Evolutionary conservation across 169 alveolate species (phyloP), one percentile per base, ranked within the genome.

Genomic region (Perkinsus chesapeaki): DNA sequence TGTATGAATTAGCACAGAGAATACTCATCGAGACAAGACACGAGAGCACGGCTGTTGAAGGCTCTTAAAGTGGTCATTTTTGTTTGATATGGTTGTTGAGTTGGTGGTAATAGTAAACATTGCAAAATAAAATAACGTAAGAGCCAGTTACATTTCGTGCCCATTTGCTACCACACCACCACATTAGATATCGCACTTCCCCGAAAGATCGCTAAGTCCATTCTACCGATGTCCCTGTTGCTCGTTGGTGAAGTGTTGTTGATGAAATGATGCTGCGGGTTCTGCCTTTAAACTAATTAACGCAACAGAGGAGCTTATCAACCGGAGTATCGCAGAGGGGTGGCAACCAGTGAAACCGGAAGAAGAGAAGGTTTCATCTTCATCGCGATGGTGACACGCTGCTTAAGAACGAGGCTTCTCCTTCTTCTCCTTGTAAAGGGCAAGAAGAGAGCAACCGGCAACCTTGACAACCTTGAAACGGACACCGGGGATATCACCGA

Each of bases 401-500:
- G 27, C 39, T 96, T 97, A 98, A 72, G 99, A 97, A 93, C 99
- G 96, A 43, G 99, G 99, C 95, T 98, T 99, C 96, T 99, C 99
- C 97, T 98, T 98, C 98, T 99, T 99, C 96, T 98, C 99, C 95
- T 97, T 97, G 98, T 97, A 99, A 73, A 99, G 98, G 39, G 99
- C 99, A 92, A 97, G 95, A 60, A 99, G 97, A 39, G 99, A 98
- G 48, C 97, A 98, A 60, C 99, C 99, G 36, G 99, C 98, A 39
- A 99, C 99, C 97, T 98, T 98, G 92, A 98, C 99, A 90, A 99
- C 99, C 98, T 99, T 99, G 98, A 99, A 99, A 96, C 99, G 99
- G 95, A 99, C 99, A 93, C 99, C 99, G 91, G 99, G 99, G 95
- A 99, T 96, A 97, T 99, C 99, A 93, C 99, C 99, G 94, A 99